Evolutionary conservation across 73 alveolate genomes (phyloP), one percentile per base, ranked within the genome.

Genomic region (Paramecium biaurelia): DNA sequence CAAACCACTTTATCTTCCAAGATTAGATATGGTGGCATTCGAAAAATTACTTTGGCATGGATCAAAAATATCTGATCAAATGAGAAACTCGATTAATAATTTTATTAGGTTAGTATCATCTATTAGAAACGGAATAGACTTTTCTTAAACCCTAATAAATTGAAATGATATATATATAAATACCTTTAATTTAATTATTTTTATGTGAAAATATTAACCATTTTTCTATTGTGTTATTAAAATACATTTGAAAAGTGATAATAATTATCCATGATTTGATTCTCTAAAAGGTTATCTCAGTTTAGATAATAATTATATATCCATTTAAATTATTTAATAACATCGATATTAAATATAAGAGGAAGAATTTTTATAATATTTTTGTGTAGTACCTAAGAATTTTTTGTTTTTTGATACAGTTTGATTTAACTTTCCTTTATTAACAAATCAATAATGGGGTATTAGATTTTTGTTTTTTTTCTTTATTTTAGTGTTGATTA

Each of bases 11-110:
- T 38, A 15, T 72, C 32, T 72, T 3, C 86, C 86, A 15, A 32
- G 58, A 35, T 12, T 72, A 32, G 86, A 72, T 38, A 20, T 72
- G 58, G 11, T 72, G 0, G 56, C 58, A 12, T 1, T 72, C 1
- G 86, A 72, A 20, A 72, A 72, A 72, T 1, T 42, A n/a, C 4
- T 72, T 18, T 72, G 86, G 86, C 86, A 72, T 34, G 86, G 86
- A 34, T 30, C 32, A 14, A 15, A 35, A 37, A 7, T 72, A 14
- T 72, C 86, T 14, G 18, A 72, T 15, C 1, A 72, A 32, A 72
- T 20, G 45, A 72, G 12, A 32, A 20, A 15, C 4, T 72, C 38
- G 2, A 28, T 72, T n/a, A 7, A 35, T 2, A 38, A 32, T 9
- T 72, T 34, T 37, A 34, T 18, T 1, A 72, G 45, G 7, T 7